Evolutionary conservation across 805 yeast species (phyloP), one percentile per base, ranked within the genome.

Genomic region (Pichia pseudocactophila): DNA sequence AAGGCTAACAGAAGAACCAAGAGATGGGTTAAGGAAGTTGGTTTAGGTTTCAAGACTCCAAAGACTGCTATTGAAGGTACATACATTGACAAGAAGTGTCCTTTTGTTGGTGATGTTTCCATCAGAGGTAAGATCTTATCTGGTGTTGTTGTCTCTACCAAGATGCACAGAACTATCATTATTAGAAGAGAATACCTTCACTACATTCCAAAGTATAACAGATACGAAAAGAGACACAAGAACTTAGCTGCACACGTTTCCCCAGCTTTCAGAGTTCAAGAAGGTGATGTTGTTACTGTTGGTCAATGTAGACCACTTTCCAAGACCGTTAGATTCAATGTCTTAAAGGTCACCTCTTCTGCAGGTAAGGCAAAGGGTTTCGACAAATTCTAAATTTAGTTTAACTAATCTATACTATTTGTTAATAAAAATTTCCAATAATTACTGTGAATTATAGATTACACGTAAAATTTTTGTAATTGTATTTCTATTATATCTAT

Each of bases 161-260:
- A 92, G 81, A 92, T 92, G 98, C 98, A 92, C 94, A 92, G 99
- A 81, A 92, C 99, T 65, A 84, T 92, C 78, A 83, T 92, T 72
- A 85, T 92, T 79, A 89, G 98, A 83, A 90, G 99, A 79, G 97
- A 92, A 70, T 92, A 92, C 94, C 86, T 92, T 71, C 99, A 92
- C 80, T 92, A 87, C 79, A 85, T 92, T 73, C 95, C 97, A 74
- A 92, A 92, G 83, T 92, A 92, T 80, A 92, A 90, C 95, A 89
- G 99, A 85, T 92, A 88, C 86, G 99, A 92, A 80, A 92, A 92
- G 86, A 88, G 99, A 80, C 99, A 92, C 86, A 92, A 92, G 92
- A 92, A 92, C 83, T 80, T 92, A 55, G 94, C 99, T 71, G 99
- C 96, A 65, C 99, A 92, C 79, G 86, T 92, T 66, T 90, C 97